A percentile compares a stretch with the other conserved stretches of the same genome.
phyloP scores from a whole-genome alignment of 768 basidiomycete species.

The Tylopilus felleus region DNA sequence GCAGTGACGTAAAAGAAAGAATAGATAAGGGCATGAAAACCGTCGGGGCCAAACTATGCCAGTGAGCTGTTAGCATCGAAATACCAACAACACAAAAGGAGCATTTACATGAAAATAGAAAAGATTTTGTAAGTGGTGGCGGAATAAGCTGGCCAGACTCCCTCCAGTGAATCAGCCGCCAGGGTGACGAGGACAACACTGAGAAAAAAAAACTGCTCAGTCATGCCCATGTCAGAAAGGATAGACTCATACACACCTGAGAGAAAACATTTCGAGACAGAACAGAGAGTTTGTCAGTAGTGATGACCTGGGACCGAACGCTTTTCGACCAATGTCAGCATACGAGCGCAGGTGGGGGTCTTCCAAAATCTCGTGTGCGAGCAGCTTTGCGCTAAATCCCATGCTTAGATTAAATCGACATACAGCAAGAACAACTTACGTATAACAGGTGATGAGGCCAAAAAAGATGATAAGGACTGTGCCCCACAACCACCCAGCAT shows the following conservation, averaged over 20 bases:
- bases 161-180: constrained; percentile 82
- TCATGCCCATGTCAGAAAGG: background rate
- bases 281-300: constrained; percentile 69
- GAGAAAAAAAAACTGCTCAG: background rate
- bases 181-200: constrained; percentile 88
- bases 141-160: constrained; percentile 64
- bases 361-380: constrained; percentile 69
- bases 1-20: constrained; percentile 83
- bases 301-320: constrained; percentile 75
- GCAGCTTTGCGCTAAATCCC: constrained; percentile 70
- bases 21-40: constrained; percentile 82
- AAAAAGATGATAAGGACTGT: constrained; percentile 71
- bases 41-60: constrained; percentile 72
- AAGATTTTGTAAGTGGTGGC: constrained; percentile 71
- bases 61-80: constrained; percentile 1
- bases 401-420: constrained; percentile 2
- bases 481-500: constrained; percentile 85
- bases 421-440: constrained; percentile 47
- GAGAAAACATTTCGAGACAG: constrained; percentile 82
- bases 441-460: constrained; percentile 82
- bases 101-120: constrained; percentile 64
- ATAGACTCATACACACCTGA: constrained; percentile 48
- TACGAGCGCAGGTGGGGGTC: constrained; percentile 78
- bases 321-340: constrained; percentile 84
- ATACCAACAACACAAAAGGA: background rate